Conservation (phyloP, 768 basidiomycete genomes). For the Termitomyces sp. region DNA sequence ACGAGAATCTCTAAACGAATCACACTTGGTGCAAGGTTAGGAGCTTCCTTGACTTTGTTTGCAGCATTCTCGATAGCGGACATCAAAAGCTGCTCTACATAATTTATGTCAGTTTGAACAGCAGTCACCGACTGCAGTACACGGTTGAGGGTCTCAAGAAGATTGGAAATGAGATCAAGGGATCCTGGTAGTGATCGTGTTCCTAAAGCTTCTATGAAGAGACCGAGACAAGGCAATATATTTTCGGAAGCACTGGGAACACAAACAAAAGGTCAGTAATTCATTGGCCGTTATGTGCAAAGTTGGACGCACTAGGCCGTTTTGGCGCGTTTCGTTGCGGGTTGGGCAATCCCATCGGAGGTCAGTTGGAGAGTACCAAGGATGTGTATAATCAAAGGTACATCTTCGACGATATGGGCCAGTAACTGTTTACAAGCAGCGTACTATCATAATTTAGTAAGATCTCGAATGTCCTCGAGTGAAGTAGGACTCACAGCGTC, state of each 20-base stretch:
- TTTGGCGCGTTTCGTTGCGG: slow-evolving; percentile 62
- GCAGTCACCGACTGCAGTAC: slow-evolving; percentile 52
- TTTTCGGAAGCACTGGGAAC: slow-evolving; percentile 26
- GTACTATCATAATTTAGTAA: slow-evolving; percentile 27
- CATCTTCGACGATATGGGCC: slow-evolving; percentile 40
- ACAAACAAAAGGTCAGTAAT: background rate
- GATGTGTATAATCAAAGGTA: slow-evolving; percentile 45
- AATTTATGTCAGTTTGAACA: slow-evolving; percentile 61
- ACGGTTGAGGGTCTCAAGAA: slow-evolving; percentile 68
- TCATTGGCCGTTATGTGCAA: background rate
- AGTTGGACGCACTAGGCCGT: slow-evolving; percentile 40
- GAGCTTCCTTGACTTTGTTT: slow-evolving; percentile 47
- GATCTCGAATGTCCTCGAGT: background rate
- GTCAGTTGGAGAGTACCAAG: slow-evolving; percentile 44
- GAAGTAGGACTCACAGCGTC: slow-evolving; percentile 36
- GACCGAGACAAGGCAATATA: slow-evolving; percentile 40
- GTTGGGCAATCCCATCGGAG: slow-evolving; percentile 32
- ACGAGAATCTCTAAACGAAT: slow-evolving; percentile 83
- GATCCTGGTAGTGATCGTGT: slow-evolving; percentile 63
- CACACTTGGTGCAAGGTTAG: slow-evolving; percentile 46
- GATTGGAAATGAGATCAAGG: slow-evolving; percentile 59
- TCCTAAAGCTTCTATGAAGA: slow-evolving; percentile 67
- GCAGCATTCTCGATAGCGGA: slow-evolving; percentile 69
- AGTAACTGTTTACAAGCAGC: slow-evolving; percentile 44
- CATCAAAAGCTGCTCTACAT: slow-evolving; percentile 80